Conservation (phyloP, 768 basidiomycete species). For the Suillus plorans region DNA sequence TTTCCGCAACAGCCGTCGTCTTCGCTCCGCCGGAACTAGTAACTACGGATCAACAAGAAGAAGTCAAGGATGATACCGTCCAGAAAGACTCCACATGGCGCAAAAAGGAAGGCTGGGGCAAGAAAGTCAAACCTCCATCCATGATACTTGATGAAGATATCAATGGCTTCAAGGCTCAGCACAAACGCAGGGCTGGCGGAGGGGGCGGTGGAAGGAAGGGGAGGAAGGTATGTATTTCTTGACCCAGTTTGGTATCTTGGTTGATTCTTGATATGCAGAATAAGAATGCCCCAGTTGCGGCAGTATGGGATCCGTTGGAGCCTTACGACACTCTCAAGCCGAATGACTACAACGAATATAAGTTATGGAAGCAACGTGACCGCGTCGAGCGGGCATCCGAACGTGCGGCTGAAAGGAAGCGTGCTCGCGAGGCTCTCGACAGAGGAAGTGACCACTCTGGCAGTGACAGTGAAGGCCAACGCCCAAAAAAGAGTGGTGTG, state of each 20-base stretch:
- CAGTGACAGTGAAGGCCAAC: conserved; percentile 65
- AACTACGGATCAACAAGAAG: conserved; percentile 24
- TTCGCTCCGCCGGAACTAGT: conserved; percentile 68
- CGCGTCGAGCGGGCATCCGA: conserved; percentile 68
- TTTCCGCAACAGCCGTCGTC: conserved; percentile 63
- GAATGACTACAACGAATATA: conserved; percentile 89
- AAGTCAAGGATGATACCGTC: conserved; percentile 27
- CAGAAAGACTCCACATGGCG: conserved; percentile 36
- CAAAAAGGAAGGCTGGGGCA: conserved; percentile 70
- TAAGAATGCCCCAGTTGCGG: conserved; percentile 51
- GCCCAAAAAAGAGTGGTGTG: conserved; percentile 68
- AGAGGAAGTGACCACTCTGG: conserved; percentile 61
- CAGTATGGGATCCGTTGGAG: conserved; percentile 77
- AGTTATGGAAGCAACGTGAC: conserved; percentile 74
- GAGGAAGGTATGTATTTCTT: conserved; percentile 53
- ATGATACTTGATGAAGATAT: conserved; percentile 90
- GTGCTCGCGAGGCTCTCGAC: conserved; percentile 48
- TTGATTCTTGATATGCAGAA: conserved; percentile 41
- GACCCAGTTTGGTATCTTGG: neutral
- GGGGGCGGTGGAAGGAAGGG: conserved; percentile 51
- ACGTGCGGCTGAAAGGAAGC: conserved; percentile 60
- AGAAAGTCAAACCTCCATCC: conserved; percentile 86
- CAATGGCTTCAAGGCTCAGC: conserved; percentile 73
- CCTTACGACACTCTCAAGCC: conserved; percentile 80
- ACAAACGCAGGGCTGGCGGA: conserved; percentile 53